These are phyloP conservation scores for Paraglomus brasilianum DNA, from an alignment of 192 early-diverging fungal genomes.

Conservation along the genomic window DNA sequence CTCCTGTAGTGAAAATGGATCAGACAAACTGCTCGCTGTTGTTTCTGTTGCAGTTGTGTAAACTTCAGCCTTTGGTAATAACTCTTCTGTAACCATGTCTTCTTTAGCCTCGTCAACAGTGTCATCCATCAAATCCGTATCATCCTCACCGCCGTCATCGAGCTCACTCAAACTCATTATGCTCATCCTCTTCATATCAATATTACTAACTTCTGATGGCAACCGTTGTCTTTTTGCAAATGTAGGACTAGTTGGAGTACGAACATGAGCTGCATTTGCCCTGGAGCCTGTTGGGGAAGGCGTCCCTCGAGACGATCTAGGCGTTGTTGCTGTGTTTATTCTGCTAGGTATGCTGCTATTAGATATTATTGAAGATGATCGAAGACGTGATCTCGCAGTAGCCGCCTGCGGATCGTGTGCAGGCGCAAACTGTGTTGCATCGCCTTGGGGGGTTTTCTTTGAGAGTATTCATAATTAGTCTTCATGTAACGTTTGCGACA, in stretches of 20 bases:
- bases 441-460: background rate
- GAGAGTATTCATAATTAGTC: too few species aligned
- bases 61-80: slow-evolving; percentile 4
- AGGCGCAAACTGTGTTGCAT: slow-evolving; percentile 33
- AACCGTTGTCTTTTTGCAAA: slow-evolving; percentile 6
- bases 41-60: slow-evolving; percentile 18
- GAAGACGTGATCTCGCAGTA: slow-evolving; percentile 17
- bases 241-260: slow-evolving; percentile 23
- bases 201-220: background rate
- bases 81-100: background rate
- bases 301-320: background rate
- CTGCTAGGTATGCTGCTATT: background rate
- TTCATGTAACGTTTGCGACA: background rate
- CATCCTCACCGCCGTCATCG: background rate
- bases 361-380: background rate
- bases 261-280: slow-evolving; percentile 29
- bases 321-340: slow-evolving; percentile 7
- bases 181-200: slow-evolving; percentile 16
- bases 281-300: slow-evolving; percentile 33
- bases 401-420: slow-evolving; percentile 31
- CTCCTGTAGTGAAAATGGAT: slow-evolving; percentile 31
- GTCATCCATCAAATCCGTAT: background rate
- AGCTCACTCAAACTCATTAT: background rate
- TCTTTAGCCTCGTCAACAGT: slow-evolving; percentile 5
- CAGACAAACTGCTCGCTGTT: slow-evolving; percentile 13